A percentile compares a stretch with the other conserved stretches of the same genome.
These are phyloP conservation scores for Aspergillus viridinutans DNA, from an alignment of 2,329 filamentous ascomycete genomes.

Conservation along the genomic window DNA sequence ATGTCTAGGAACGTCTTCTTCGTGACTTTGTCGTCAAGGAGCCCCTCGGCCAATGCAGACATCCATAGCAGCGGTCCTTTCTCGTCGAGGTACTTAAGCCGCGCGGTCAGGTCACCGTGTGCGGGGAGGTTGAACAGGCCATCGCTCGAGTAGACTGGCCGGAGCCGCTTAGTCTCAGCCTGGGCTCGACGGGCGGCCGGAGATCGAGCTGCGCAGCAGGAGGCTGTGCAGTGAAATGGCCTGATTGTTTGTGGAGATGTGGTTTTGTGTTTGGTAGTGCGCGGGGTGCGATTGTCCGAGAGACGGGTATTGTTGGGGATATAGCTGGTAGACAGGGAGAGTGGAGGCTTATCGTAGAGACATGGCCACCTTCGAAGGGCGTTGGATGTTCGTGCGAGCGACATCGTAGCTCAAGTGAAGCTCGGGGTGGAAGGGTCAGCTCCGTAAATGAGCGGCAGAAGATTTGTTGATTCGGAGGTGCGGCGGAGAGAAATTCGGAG, in stretches of 20 bases:
- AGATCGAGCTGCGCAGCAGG: slow-evolving; percentile 6
- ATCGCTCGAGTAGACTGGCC: neutral
- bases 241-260: neutral
- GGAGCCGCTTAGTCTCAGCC: neutral
- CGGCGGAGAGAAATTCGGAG: slow-evolving; percentile 3
- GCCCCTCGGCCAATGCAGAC: neutral
- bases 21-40: slow-evolving; percentile 2
- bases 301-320: neutral
- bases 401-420: slow-evolving; percentile 6
- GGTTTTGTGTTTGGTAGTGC: neutral
- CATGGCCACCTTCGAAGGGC: slow-evolving; percentile 14
- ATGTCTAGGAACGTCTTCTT: slow-evolving; percentile 15
- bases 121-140: neutral
- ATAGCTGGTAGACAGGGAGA: neutral
- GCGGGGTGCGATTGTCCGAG: neutral
- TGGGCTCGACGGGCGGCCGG: slow-evolving; percentile 8
- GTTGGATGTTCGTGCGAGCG: slow-evolving; percentile 14
- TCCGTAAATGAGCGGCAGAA: neutral
- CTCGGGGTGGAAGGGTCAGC: neutral
- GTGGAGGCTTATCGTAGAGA: neutral
- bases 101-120: neutral
- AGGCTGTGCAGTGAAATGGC: slow-evolving; percentile 10
- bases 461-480: slow-evolving; percentile 3
- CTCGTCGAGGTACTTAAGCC: slow-evolving; percentile 1
- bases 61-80: neutral